Conservation (phyloP, 371 early-diverging fungal genomes). For the Funneliformis caledonium region DNA sequence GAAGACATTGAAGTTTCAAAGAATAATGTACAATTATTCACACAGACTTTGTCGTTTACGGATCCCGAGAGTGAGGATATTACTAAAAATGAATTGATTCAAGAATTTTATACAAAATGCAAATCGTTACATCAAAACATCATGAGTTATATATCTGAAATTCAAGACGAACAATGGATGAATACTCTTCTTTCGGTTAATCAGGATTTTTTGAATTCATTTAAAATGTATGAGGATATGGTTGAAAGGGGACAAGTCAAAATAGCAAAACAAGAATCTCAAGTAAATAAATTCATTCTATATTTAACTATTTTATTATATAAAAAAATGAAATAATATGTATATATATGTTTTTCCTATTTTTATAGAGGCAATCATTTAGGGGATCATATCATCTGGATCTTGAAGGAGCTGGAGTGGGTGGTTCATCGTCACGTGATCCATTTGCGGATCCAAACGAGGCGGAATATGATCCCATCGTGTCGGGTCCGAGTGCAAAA, state of each 20-base stretch:
- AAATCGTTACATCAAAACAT: slow-evolving; percentile 45
- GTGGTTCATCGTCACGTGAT: background rate
- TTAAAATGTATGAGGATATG: slow-evolving; percentile 51
- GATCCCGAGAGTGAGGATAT: slow-evolving; percentile 50
- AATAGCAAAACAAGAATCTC: slow-evolving; percentile 2
- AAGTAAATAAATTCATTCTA: background rate
- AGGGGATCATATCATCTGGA: background rate
- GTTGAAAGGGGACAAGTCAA: slow-evolving; percentile 47
- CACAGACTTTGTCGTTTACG: slow-evolving; percentile 48
- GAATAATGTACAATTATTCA: slow-evolving; percentile 49
- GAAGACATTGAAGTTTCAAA: slow-evolving; percentile 49
- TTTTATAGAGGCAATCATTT: background rate
- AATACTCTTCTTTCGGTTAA: slow-evolving; percentile 49
- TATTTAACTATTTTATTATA: background rate
- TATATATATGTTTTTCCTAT: background rate
- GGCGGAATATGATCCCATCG: background rate
- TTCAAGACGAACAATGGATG: slow-evolving; percentile 49
- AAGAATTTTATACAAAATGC: slow-evolving; percentile 51
- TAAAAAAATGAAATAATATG: background rate
- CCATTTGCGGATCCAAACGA: slow-evolving; percentile 24
- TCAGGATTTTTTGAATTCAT: slow-evolving; percentile 49
- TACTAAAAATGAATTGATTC: slow-evolving; percentile 50
- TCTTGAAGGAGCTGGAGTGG: slow-evolving; percentile 14
- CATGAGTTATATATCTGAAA: slow-evolving; percentile 47
- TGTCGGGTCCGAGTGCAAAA: background rate